Base-by-base conservation (phyloP, 116 monocot genomes). In the Zostera marina region DNA sequence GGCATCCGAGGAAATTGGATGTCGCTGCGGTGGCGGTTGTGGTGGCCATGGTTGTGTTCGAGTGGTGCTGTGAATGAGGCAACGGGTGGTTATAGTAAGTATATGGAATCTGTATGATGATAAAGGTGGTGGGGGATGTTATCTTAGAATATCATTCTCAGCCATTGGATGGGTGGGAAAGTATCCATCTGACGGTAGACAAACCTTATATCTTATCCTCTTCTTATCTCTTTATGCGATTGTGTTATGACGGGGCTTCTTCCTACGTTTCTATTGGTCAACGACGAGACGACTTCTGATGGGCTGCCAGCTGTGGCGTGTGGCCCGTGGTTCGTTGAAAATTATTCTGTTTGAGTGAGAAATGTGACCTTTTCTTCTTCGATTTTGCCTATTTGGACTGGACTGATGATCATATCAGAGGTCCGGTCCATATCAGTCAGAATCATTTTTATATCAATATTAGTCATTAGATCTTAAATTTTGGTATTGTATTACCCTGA, bases 1-100 rank as follows among this genome's bases (percentile, higher is more conserved):
- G 72, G 52, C 79, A 80, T 61, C 85, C 88, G 8, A 88, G 59
- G 64, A 96, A 96, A 39, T 81, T 61, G 56, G 80, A 80, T n/a
- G 85, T 53, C 7, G 83, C 71, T 9, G 83, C 73, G 10, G 85
- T 74, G 16, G 82, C 69, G 22, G 83, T 64, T 22, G 81, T 24
- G 56, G 75, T 43, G 12, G 84, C 86, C 79, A 77, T 87, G 19
- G 60, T 2, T 69, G 5, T 3, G 12, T 17, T 11, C 14, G 53
- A 5, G 17, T 32, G 14, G 42, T 42, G 32, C 15, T 39, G 52
- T 16, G 11, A 48, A 25, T 56, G 56, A 23, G 47, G 43, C n/a
- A 9, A 42, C 22, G 12, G 56, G 55, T 15, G 25, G 46, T 0
- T 5, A 20, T 11, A 23, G 32, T 16, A 25, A 23, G 56, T 56